A percentile compares a stretch with the other conserved stretches of the same genome.
Conservation (phyloP, 345 rosid species). For the Streptanthus diversifolius region DNA sequence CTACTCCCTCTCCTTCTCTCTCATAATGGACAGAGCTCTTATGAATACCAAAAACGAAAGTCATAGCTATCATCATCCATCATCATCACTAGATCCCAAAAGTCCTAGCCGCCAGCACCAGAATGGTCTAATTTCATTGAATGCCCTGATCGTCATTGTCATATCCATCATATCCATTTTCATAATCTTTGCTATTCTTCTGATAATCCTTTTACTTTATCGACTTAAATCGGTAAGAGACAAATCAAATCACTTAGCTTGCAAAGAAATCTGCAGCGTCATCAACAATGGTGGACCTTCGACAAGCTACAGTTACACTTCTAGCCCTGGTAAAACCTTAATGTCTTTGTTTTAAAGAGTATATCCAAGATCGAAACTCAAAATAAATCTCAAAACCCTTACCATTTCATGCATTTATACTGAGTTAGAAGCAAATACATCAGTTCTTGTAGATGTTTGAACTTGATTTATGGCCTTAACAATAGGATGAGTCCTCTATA, state of each 20-base stretch:
- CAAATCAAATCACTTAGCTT: neutral
- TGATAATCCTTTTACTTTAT: constrained; percentile 46
- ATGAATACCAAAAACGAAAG: constrained; percentile 28
- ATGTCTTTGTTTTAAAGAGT: neutral
- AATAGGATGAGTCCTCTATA: neutral
- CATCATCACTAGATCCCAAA: constrained; percentile 24
- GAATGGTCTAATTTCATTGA: constrained; percentile 41
- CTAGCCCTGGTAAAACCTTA: constrained; percentile 66
- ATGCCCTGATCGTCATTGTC: constrained; percentile 43
- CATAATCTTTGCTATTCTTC: constrained; percentile 38
- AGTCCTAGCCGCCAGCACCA: constrained; percentile 4
- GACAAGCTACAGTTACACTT: constrained; percentile 40
- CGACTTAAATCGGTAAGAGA: constrained; percentile 45
- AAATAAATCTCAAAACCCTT: neutral
- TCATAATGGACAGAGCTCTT: neutral
- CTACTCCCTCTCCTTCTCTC: neutral
- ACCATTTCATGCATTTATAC: neutral
- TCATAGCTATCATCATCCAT: constrained; percentile 18
- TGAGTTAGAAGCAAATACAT: neutral
- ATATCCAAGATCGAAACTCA: neutral
- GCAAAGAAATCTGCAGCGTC: constrained; percentile 33
- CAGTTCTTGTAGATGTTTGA: too few species aligned
- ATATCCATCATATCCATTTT: constrained; percentile 40
- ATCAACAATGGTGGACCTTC: constrained; percentile 34
- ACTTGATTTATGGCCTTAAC: too few species aligned